Evolutionary conservation across 257 asterid genomes (phyloP), one percentile per base, ranked within the genome.

Genomic region (Solanum virginianum): DNA sequence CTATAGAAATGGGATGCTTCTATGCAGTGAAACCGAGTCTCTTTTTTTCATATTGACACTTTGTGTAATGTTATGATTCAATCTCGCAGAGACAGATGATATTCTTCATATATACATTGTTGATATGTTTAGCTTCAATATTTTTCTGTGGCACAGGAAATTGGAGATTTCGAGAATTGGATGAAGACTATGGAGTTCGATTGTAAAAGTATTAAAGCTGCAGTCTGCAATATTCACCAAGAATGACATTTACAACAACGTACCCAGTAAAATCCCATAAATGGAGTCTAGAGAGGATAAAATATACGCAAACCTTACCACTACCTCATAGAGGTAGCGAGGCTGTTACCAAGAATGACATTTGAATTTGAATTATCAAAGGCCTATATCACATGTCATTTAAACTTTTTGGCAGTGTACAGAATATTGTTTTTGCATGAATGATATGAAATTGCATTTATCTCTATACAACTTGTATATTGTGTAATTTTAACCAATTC

Each of bases 111-210:
- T 69, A 17, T 69, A 36, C 20, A 1, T 43, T 43, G 81, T 74
- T 22, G 60, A n/a, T 75, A 49, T 49, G 15, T 15, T 57, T 36
- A 81, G 45, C 43, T 63, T 81, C 59, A 60, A 39, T 80, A 56
- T 39, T 2, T 22, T 7, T 0, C 20, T 59, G 0, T 36, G 81
- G 18, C 32, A 69, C 93, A 96, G 98, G 99, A 97, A 91, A 97
- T 97, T 70, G 99, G 98, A 75, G 99, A 94, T 82, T 97, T 95
- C 80, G 98, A 97, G 92, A 97, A 95, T 90, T 97, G 99, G 99
- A 97, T 97, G 99, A 97, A 97, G 98, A 95, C 98, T 2, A 94
- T 95, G 98, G 98, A 97, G 90, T 94, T 97, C 14, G 98, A 97
- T 84, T 95, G 97, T 88, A 93, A 89, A 92, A 94, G 98, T 90